Evolutionary conservation across 108 stramenopile genomes (phyloP).

Genomic region (Fragilariopsis cylindrus): DNA sequence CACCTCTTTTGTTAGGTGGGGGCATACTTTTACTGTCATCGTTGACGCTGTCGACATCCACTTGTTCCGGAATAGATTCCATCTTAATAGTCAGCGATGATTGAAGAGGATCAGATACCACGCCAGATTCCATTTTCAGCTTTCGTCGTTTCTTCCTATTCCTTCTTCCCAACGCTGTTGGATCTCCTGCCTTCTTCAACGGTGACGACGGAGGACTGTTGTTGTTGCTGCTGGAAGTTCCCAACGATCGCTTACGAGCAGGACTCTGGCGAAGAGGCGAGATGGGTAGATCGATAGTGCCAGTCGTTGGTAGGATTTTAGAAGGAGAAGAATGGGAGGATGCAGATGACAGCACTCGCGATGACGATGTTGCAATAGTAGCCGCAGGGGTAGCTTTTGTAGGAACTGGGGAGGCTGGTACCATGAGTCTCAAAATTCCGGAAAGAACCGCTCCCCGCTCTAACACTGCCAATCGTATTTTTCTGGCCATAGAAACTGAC

Average conservation of each 20-base stretch:
- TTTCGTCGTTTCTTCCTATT: conserved; percentile 35
- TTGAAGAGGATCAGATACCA: not conserved
- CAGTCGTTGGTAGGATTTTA: not conserved
- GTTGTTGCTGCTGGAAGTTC: not conserved
- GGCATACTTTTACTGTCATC: conserved; percentile 15
- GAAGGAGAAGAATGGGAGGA: not conserved
- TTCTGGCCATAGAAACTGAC: conserved; percentile 21
- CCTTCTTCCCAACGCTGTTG: conserved; percentile 34
- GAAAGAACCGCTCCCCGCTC: conserved; percentile 14
- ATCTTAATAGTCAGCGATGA: not conserved
- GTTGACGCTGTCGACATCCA: not conserved
- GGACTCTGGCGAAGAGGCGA: not conserved
- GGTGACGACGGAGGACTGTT: not conserved
- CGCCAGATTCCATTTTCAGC: not conserved
- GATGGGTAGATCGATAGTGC: not conserved
- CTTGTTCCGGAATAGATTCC: not conserved
- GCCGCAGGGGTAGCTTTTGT: not conserved
- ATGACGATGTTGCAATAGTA: not conserved
- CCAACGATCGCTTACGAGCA: not conserved
- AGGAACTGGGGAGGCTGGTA: not conserved
- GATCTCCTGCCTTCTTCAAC: conserved; percentile 20
- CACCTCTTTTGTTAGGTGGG: conserved; percentile 9
- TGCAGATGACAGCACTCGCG: not conserved
- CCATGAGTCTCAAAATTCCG: conserved; percentile 14
- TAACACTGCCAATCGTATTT: conserved; percentile 32